These are phyloP conservation scores for Strobilomyces dryophilus DNA, from an alignment of 768 basidiomycete genomes.

Conservation along the genomic window DNA sequence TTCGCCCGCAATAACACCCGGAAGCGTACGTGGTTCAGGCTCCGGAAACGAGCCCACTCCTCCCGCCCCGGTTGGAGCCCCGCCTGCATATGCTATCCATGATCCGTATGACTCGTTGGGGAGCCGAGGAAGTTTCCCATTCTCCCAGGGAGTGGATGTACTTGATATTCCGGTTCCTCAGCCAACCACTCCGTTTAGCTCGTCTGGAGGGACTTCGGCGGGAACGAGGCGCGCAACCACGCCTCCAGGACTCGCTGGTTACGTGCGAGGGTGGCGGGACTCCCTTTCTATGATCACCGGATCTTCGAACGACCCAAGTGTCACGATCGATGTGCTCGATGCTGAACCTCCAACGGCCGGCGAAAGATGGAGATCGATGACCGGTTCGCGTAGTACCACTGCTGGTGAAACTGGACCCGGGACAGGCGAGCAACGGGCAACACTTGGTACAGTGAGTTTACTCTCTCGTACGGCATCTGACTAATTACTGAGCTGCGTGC, in stretches of 20 bases:
- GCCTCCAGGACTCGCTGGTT: slow-evolving; percentile 38
- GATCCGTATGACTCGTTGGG: slow-evolving; percentile 30
- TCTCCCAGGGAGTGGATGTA: slow-evolving; percentile 38
- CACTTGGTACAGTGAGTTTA: slow-evolving; percentile 59
- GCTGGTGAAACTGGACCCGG: slow-evolving; percentile 16
- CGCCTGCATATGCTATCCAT: slow-evolving; percentile 28
- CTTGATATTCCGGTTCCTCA: slow-evolving; percentile 58
- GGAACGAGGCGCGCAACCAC: slow-evolving; percentile 9
- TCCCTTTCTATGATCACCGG: slow-evolving; percentile 32
- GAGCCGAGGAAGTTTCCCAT: slow-evolving; percentile 22
- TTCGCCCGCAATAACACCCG: slow-evolving; percentile 46
- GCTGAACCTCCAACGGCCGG: slow-evolving; percentile 63
- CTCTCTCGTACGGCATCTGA: background rate
- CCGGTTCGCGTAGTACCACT: slow-evolving; percentile 24
- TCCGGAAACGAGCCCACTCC: slow-evolving; percentile 6
- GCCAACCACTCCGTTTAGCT: slow-evolving; percentile 49
- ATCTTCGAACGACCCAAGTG: slow-evolving; percentile 26
- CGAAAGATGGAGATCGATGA: slow-evolving; percentile 56
- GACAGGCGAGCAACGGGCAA: slow-evolving; percentile 41
- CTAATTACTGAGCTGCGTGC: slow-evolving; percentile 14
- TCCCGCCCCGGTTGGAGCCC: slow-evolving; percentile 23
- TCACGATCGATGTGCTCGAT: slow-evolving; percentile 60
- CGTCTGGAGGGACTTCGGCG: slow-evolving; percentile 33
- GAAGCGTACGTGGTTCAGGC: slow-evolving; percentile 23
- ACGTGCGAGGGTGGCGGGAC: slow-evolving; percentile 32